Evolutionary conservation across 768 basidiomycete species (phyloP).

Genomic region (Suillus variegatus): DNA sequence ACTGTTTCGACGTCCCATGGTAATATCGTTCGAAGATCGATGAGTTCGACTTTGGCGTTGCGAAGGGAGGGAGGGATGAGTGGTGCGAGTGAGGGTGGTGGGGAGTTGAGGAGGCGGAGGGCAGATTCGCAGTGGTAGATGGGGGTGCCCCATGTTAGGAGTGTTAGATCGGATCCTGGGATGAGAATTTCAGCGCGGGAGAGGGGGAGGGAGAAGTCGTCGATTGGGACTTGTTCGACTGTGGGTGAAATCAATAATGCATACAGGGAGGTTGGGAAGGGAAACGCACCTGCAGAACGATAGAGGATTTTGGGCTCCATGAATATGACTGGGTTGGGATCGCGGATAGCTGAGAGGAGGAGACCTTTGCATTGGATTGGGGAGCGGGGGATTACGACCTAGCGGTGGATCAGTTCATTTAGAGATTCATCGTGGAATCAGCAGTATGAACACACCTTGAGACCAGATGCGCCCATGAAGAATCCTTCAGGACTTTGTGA

Average conservation of each 20-base stretch:
- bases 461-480: constrained; percentile 86
- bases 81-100: constrained; percentile 60
- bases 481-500: constrained; percentile 95
- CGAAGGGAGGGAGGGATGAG: constrained; percentile 69
- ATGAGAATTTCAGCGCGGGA: constrained; percentile 76
- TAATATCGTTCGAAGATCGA: constrained; percentile 86
- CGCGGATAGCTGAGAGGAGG: constrained; percentile 80
- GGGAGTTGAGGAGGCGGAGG: constrained; percentile 67
- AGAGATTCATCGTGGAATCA: background rate
- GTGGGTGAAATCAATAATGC: constrained; percentile 4
- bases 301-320: constrained; percentile 96
- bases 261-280: background rate
- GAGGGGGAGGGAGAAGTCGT: constrained; percentile 85
- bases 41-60: constrained; percentile 78
- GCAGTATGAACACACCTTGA: constrained; percentile 58
- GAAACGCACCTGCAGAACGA: constrained; percentile 69
- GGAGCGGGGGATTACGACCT: constrained; percentile 89
- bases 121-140: constrained; percentile 89
- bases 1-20: constrained; percentile 88
- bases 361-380: constrained; percentile 96
- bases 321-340: constrained; percentile 92
- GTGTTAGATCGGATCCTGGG: constrained; percentile 80
- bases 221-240: constrained; percentile 92
- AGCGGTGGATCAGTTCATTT: background rate
- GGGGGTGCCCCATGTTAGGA: constrained; percentile 93